Percentiles rank a stretch among this genome's conserved stretches.
Conservation (phyloP, 768 basidiomycete genomes). For the Xanthoconium stramineum region DNA sequence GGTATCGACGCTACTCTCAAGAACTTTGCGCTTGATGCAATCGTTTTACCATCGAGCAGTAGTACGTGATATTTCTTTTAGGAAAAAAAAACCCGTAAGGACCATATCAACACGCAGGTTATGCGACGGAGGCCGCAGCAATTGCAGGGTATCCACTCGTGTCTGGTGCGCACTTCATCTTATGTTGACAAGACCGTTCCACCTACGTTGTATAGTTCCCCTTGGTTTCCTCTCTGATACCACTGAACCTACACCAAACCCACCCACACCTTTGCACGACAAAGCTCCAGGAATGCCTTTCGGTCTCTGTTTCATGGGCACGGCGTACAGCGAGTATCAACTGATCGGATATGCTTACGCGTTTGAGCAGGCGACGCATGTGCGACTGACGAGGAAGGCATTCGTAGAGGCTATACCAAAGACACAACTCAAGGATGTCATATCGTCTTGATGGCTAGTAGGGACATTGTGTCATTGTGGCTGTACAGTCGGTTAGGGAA, state of each 20-base stretch:
- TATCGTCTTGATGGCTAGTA: slow-evolving; percentile 6
- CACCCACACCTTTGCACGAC: slow-evolving; percentile 35
- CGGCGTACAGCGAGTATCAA: slow-evolving; percentile 42
- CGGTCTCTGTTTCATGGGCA: slow-evolving; percentile 43
- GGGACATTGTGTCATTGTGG: not conserved
- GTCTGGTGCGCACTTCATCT: slow-evolving; percentile 20
- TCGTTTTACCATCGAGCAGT: slow-evolving; percentile 42
- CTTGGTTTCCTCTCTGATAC: slow-evolving; percentile 38
- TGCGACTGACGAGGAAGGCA: slow-evolving; percentile 44
- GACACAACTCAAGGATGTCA: slow-evolving; percentile 42
- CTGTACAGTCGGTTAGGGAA: not conserved
- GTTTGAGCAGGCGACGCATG: slow-evolving; percentile 55
- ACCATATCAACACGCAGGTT: slow-evolving; percentile 10
- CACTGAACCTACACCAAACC: slow-evolving; percentile 26
- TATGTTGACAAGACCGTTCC: not conserved
- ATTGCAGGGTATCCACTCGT: slow-evolving; percentile 38
- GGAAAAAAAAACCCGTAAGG: not conserved
- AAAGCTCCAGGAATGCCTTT: slow-evolving; percentile 39
- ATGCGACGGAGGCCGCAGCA: slow-evolving; percentile 28
- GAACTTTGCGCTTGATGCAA: slow-evolving; percentile 45
- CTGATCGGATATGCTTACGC: slow-evolving; percentile 45
- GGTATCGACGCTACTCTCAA: slow-evolving; percentile 55
- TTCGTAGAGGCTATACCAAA: slow-evolving; percentile 53
- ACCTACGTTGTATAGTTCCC: slow-evolving; percentile 34
- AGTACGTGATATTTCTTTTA: slow-evolving; percentile 6